These are phyloP conservation scores for Ogataea sp. DNA, from an alignment of 805 yeast species.

Conservation along the genomic window DNA sequence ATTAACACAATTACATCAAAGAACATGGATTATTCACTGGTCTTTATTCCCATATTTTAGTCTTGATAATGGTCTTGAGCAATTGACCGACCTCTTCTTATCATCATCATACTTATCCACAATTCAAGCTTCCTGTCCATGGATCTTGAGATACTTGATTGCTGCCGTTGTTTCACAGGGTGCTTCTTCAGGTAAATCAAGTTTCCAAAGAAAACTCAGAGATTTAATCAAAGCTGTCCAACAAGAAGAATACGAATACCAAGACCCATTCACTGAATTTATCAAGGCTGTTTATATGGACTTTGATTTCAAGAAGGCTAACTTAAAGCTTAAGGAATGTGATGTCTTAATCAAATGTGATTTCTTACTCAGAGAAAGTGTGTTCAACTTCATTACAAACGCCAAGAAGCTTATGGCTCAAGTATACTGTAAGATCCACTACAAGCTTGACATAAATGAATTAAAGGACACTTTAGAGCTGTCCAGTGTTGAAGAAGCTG, in stretches of 20 bases:
- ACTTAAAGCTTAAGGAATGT: conserved; percentile 38
- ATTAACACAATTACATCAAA: conserved; percentile 49
- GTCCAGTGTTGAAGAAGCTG: conserved; percentile 34
- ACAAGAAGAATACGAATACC: conserved; percentile 58
- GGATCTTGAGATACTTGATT: conserved; percentile 59
- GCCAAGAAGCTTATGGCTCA: conserved; percentile 42
- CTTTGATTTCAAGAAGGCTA: conserved; percentile 50
- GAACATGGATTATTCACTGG: conserved; percentile 68
- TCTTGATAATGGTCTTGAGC: conserved; percentile 41
- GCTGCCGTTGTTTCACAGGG: conserved; percentile 45
- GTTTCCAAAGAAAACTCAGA: conserved; percentile 42
- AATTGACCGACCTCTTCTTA: conserved; percentile 48
- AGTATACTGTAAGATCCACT: conserved; percentile 47
- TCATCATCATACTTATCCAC: conserved; percentile 54
- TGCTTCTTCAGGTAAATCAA: conserved; percentile 8
- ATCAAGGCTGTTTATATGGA: conserved; percentile 47
- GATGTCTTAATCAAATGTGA: conserved; percentile 42
- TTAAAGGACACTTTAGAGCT: conserved; percentile 10
- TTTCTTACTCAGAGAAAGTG: conserved; percentile 42
- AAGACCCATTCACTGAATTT: conserved; percentile 55
- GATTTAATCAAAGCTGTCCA: conserved; percentile 50
- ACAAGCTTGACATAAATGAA: conserved; percentile 22
- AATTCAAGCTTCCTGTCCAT: conserved; percentile 65
- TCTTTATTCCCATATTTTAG: conserved; percentile 56
- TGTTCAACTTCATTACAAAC: conserved; percentile 33